These are phyloP conservation scores for Mortierella alpina DNA, from an alignment of 192 early-diverging fungal genomes.

Conservation along the genomic window DNA sequence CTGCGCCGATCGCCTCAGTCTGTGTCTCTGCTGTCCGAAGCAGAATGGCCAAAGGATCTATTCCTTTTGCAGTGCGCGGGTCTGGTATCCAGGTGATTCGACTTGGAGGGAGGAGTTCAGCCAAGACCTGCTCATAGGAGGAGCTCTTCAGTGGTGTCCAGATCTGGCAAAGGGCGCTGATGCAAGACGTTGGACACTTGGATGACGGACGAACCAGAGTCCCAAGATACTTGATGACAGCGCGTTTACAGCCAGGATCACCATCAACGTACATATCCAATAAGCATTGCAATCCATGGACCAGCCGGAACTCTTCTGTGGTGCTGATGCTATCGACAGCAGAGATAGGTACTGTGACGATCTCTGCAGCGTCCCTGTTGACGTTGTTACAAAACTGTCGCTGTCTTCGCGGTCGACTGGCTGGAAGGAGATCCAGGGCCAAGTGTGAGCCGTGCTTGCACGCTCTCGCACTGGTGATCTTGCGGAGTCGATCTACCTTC, in stretches of 20 bases:
- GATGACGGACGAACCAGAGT: constrained; percentile 6
- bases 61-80: not conserved
- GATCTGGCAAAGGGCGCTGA: constrained; percentile 10
- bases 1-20: constrained; percentile 16
- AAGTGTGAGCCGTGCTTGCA: constrained; percentile 16
- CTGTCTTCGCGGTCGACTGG: constrained; percentile 5
- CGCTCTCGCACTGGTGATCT: constrained; percentile 19
- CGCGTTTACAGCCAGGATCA: not conserved
- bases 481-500: constrained; percentile 8
- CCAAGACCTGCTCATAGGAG: constrained; percentile 5
- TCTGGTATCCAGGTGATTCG: constrained; percentile 25
- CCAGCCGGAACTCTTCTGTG: constrained; percentile 3
- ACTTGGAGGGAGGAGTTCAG: not conserved
- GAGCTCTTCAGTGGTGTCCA: constrained; percentile 8
- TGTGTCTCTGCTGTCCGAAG: constrained; percentile 12
- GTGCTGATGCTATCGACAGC: constrained; percentile 8
- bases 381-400: constrained; percentile 1
- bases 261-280: constrained; percentile 14
- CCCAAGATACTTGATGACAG: constrained; percentile 4
- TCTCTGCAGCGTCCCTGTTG: constrained; percentile 16
- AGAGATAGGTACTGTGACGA: constrained; percentile 2
- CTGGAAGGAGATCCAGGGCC: constrained; percentile 11
- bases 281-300: constrained; percentile 13
- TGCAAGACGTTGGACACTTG: constrained; percentile 1
- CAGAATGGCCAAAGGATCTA: constrained; percentile 3